Evolutionary conservation across 2,329 filamentous ascomycete genomes (phyloP), one percentile per base, ranked within the genome.

Genomic region (Bipolaris bicolor): DNA sequence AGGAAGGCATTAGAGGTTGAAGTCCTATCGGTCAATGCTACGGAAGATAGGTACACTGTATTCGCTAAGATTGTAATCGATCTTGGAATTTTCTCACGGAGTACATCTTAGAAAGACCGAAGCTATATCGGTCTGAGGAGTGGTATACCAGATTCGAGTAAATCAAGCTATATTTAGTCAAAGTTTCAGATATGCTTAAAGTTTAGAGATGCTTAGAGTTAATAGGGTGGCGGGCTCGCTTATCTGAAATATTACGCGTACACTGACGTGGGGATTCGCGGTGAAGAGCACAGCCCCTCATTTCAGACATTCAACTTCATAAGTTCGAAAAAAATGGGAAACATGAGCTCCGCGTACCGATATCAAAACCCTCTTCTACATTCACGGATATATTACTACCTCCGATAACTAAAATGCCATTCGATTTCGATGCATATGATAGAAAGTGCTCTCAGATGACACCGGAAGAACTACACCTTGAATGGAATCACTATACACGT

Each of bases 401-500:
- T 20, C 15, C 5, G n/a, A 5, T 29, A 31, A 10, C 24, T 34
- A 5, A 15, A 41, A 50, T 50, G 48, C 48, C 48, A 43, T 50
- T 50, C 37, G 18, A 50, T 7, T 50, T 50, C 18, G 13, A n/a
- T 1, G 20, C 20, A 16, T 50, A 50, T 34, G 11, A 50, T 33
- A 2, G 26, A 6, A 50, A 24, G 7, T 50, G 48, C 37, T 43
- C 48, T 13, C 48, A 50, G 3, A 33, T 50, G 48, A 34, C 48
- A 43, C 26, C 5, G 7, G 48, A 50, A 26, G 10, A 50, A 13
- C 48, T 50, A 13, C 9, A 16, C 5, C 37, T 33, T 6, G 48
- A 50, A 50, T 50, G 48, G 48, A 34, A 50, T 43, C 48, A 50
- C 24, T 50, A 50, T 29, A 50, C 48, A 24, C 48, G 48, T n/a